Conservation (phyloP, 2,329 filamentous ascomycete genomes). For the Ciborinia camelliae region DNA sequence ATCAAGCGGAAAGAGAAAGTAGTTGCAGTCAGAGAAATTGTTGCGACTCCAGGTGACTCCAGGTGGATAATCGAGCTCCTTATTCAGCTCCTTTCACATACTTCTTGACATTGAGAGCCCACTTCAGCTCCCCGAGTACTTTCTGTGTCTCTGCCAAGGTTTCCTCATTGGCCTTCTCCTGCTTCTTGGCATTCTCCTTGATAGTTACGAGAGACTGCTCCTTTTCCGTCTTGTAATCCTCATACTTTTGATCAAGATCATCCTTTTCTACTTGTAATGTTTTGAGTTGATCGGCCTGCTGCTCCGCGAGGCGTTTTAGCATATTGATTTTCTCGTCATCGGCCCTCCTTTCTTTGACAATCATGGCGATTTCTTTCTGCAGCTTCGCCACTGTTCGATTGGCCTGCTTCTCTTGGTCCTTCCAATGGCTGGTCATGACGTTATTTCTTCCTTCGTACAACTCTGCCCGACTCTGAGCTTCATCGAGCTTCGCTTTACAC, state of each 20-base stretch:
- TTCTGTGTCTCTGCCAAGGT: slow-evolving; percentile 57
- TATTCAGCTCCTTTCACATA: slow-evolving; percentile 55
- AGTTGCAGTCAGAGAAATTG: background rate
- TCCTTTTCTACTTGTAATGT: slow-evolving; percentile 59
- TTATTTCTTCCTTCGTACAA: slow-evolving; percentile 70
- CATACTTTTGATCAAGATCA: slow-evolving; percentile 57
- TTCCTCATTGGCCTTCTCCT: slow-evolving; percentile 59
- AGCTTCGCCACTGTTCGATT: slow-evolving; percentile 50
- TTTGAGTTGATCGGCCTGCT: slow-evolving; percentile 67
- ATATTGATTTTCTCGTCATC: slow-evolving; percentile 63
- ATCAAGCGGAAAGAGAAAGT: background rate
- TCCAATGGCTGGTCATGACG: slow-evolving; percentile 62
- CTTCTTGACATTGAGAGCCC: slow-evolving; percentile 67
- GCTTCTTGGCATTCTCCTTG: slow-evolving; percentile 52
- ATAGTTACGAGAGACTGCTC: slow-evolving; percentile 59
- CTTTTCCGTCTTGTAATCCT: slow-evolving; percentile 61
- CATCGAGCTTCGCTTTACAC: slow-evolving; percentile 60
- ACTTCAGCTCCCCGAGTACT: slow-evolving; percentile 65
- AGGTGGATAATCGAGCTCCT: slow-evolving; percentile 22
- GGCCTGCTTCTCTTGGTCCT: slow-evolving; percentile 61
- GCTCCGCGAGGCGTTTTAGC: slow-evolving; percentile 66
- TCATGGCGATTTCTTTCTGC: slow-evolving; percentile 50
- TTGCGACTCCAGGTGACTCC: background rate
- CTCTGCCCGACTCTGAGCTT: slow-evolving; percentile 60
- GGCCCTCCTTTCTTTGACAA: slow-evolving; percentile 53